These are phyloP conservation scores for Hymenotorrendiella dingleyae DNA, from an alignment of 2,329 filamentous ascomycete genomes.

Conservation along the genomic window DNA sequence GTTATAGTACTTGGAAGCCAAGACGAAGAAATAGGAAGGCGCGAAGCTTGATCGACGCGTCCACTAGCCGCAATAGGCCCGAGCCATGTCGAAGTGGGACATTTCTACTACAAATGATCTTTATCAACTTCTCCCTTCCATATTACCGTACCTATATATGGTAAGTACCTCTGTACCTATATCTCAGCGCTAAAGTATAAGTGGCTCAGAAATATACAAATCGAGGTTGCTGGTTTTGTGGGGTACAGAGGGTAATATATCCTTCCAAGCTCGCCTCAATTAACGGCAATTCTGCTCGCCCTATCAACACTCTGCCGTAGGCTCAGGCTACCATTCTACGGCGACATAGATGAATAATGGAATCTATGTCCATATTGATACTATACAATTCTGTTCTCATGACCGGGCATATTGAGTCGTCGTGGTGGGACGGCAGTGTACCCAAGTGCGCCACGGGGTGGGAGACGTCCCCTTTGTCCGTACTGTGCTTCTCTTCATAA, in stretches of 20 bases:
- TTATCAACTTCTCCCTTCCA: no score
- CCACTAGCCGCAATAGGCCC: no score
- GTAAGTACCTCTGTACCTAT: no score
- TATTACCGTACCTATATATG: no score
- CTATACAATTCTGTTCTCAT: conserved; percentile 4
- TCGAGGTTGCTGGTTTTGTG: no score
- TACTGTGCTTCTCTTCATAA: conserved; percentile 3
- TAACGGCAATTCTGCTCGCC: background rate
- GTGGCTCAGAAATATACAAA: no score
- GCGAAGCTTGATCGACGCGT: no score
- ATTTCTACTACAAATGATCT: no score
- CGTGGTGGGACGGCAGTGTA: conserved; percentile 1
- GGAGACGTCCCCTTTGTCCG: background rate
- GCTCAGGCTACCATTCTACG: background rate
- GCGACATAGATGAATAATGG: background rate
- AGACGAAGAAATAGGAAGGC: no score
- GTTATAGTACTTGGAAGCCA: no score
- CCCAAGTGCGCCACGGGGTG: background rate
- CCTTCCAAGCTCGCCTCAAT: background rate
- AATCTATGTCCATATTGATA: conserved; percentile 4
- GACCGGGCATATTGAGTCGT: conserved; percentile 1
- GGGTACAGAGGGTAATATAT: conserved; percentile 1
- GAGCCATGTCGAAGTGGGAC: no score
- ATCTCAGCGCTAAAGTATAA: no score
- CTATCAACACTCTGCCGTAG: background rate